Base-by-base conservation (phyloP, 768 basidiomycete species). In the Kwoniella europaea region DNA sequence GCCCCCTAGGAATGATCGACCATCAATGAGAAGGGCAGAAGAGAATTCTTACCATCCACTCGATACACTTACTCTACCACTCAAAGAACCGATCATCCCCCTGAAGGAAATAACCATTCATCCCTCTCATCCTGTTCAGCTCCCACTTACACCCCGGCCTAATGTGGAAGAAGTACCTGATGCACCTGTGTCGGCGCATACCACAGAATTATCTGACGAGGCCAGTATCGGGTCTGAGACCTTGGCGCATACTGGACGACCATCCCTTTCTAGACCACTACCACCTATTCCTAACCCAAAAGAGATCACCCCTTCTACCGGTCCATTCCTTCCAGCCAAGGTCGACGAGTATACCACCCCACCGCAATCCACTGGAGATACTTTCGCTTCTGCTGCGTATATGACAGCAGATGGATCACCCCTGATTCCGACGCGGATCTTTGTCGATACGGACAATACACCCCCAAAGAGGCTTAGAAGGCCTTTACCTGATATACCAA, bases 331-430 rank as follows among this genome's bases (percentile, higher is more conserved):
- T 3, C 55, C 64, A 42, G 53, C 64, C n/a, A 56, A 44, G 27
- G 35, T 18, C 10, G 64, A 65, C 13, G 64, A 44, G 18, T 61
- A 43, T 22, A n/a, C 59, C 18, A 65, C 64, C 22, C 35, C 43
- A 12, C 41, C 55, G 10, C 64, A 65, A 20, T 56, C 64, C 0
- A 65, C 64, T 9, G 55, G 55, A 6, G 64, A 65, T 20, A 65
- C 64, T 9, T 65, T 65, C 10, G 42, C 54, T 10, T 65, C 64
- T 20, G 64, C 64, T 12, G 64, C 64, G 3, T 65, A 65, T 65
- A 41, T 56, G 54, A 65, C 64, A 20, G 64, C 64, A 1, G 64
- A 65, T 27, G 64, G 64, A 42, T 65, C 64, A 3, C 64, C 64
- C 16, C 18, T 65, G 15, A 56, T 65, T 7, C 64, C 64, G 10